Evolutionary conservation across 345 rosid species (phyloP), one percentile per base, ranked within the genome.

Genomic region (Sonneratia alba): DNA sequence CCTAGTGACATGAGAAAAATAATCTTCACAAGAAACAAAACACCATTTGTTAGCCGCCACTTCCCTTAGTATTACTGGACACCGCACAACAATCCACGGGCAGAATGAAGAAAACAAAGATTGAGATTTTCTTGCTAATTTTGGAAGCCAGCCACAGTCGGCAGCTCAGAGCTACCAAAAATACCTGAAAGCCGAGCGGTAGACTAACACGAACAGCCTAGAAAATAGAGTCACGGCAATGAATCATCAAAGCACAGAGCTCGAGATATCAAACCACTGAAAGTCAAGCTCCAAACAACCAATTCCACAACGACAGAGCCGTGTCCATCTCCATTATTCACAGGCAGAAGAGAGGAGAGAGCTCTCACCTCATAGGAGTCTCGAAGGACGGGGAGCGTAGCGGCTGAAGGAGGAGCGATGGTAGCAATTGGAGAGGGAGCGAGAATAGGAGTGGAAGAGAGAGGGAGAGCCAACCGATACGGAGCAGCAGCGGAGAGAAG

Each of bases 321-420:
- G 22, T 36, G 19, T 12, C 45, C 3, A 5, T 15, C 68, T 18
- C 10, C 7, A 36, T 16, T n/a, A 13, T 5, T 7, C 9, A 3
- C n/a, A 34, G 9, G 36, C 49, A 66, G 43, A 57, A n/a, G 45
- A 22, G 7, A 22, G 14, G n/a, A 36, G 69, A 6, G 70, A 4
- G 51, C 19, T 43, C 48, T 11, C 56, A 57, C 76, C 76, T 73
- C 49, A 66, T 32, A 18, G 56, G 64, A 32, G 74, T 42, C 10
- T 5, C 21, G 64, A 9, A 3, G 71, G n/a, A 18, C 67, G 62
- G 70, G 70, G 62, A 37, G 55, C 34, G 70, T 49, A 48, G 63
- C 70, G 45, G 37, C 57, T 63, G 63, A 37, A 32, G 63, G 66
- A 48, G 3, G 66, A 48, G 3, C 21, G 70, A 37, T 1, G 70